phyloP scores from a whole-genome alignment of 148 eudicot genomes.

The Bassia scoparia region DNA sequence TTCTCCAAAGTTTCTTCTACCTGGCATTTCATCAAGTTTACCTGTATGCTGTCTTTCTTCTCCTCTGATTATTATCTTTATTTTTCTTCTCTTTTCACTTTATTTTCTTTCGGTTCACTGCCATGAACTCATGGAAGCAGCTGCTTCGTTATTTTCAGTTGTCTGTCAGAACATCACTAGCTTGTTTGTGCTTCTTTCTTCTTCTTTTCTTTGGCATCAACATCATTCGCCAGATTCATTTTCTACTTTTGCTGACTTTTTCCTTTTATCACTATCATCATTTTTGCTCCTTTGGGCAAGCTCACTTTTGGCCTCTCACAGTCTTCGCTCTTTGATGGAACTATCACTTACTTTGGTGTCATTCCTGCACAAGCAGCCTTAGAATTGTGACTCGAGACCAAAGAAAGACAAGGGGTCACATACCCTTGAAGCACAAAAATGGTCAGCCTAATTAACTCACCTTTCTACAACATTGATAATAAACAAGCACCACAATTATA shows the following conservation, averaged over 20 bases:
- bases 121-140: constrained; percentile 8
- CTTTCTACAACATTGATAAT: neutral
- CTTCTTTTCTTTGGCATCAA: constrained; percentile 31
- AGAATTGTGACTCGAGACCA: neutral
- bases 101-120: constrained; percentile 35
- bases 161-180: constrained; percentile 17
- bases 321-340: constrained; percentile 27
- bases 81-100: constrained; percentile 53
- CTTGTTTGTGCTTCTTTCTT: constrained; percentile 34
- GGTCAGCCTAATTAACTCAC: too few species aligned
- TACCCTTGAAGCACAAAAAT: neutral
- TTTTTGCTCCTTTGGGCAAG: constrained; percentile 40
- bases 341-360: constrained; percentile 17
- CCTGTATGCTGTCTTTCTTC: constrained; percentile 20
- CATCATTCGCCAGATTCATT: constrained; percentile 20
- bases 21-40: constrained; percentile 15
- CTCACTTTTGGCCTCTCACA: neutral
- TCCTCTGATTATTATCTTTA: constrained; percentile 25
- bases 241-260: constrained; percentile 19
- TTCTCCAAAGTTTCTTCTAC: constrained; percentile 18
- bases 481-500: neutral
- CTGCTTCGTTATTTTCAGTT: constrained; percentile 15
- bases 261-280: constrained; percentile 20
- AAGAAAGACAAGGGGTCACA: neutral
- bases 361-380: constrained; percentile 31